Percentiles rank a stretch among this genome's conserved stretches.
These are phyloP conservation scores for Panellus pusillus DNA, from an alignment of 768 basidiomycete genomes.

Conservation along the genomic window DNA sequence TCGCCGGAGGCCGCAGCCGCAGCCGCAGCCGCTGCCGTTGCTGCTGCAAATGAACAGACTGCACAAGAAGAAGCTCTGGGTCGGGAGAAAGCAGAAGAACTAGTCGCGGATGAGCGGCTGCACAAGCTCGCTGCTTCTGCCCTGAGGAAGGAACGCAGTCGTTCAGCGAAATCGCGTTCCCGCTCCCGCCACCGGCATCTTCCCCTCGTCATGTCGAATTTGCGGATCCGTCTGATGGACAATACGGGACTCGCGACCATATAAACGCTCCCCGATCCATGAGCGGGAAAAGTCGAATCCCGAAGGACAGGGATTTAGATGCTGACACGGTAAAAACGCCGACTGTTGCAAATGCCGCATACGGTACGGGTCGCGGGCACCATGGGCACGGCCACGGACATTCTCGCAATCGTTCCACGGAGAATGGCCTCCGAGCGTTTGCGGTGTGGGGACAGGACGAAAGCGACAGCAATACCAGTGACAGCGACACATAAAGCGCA, in stretches of 20 bases:
- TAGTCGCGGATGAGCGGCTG: conserved; percentile 28
- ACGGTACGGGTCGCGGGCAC: conserved; percentile 16
- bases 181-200: conserved; percentile 59
- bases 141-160: conserved; percentile 32
- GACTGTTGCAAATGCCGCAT: conserved; percentile 44
- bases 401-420: conserved; percentile 38
- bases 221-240: conserved; percentile 32
- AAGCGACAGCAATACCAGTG: conserved; percentile 82
- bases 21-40: conserved; percentile 31
- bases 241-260: conserved; percentile 54
- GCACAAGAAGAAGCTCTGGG: conserved; percentile 24
- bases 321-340: conserved; percentile 60
- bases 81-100: conserved; percentile 31
- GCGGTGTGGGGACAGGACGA: conserved; percentile 90
- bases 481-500: conserved; percentile 44
- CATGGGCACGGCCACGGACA: conserved; percentile 32
- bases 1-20: conserved; percentile 51
- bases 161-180: conserved; percentile 45
- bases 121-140: conserved; percentile 32
- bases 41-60: conserved; percentile 19
- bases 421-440: conserved; percentile 58
- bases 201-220: conserved; percentile 56
- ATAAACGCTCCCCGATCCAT: conserved; percentile 38
- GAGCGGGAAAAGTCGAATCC: conserved; percentile 58
- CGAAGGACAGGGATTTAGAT: conserved; percentile 58